Percentiles rank a stretch among this genome's conserved stretches.
These are phyloP conservation scores for Agastache rugosa DNA, from an alignment of 257 asterid genomes.

Conservation along the genomic window DNA sequence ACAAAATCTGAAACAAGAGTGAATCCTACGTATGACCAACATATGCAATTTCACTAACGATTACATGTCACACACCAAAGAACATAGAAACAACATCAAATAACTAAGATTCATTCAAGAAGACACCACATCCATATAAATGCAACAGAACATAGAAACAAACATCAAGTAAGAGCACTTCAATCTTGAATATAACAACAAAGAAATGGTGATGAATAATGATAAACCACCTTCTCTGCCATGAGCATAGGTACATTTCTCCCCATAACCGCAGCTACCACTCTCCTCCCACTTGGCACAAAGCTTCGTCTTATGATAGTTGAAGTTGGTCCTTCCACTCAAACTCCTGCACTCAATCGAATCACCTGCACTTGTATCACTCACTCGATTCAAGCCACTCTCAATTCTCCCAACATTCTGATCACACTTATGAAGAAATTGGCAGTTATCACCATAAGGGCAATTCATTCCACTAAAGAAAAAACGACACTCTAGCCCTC, in stretches of 20 bases:
- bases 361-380: slow-evolving; percentile 16
- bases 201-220: not conserved
- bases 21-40: not conserved
- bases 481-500: slow-evolving; percentile 24
- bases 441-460: slow-evolving; percentile 51
- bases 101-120: not conserved
- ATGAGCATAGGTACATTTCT: slow-evolving; percentile 58
- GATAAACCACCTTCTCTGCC: slow-evolving; percentile 50
- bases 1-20: slow-evolving; percentile 7
- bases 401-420: slow-evolving; percentile 5
- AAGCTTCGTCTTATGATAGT: slow-evolving; percentile 44
- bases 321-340: not conserved
- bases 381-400: slow-evolving; percentile 14
- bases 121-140: slow-evolving; percentile 7
- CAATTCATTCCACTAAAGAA: slow-evolving; percentile 39
- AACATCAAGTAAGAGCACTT: not conserved
- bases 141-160: not conserved
- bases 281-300: slow-evolving; percentile 48
- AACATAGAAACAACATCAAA: not conserved
- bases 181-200: not conserved
- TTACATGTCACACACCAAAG: not conserved
- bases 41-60: not conserved
- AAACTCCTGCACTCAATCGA: slow-evolving; percentile 23
- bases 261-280: slow-evolving; percentile 50
- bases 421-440: slow-evolving; percentile 35